phyloP scores from a whole-genome alignment of 352 stramenopile species.

The Phytopythium litorale region DNA sequence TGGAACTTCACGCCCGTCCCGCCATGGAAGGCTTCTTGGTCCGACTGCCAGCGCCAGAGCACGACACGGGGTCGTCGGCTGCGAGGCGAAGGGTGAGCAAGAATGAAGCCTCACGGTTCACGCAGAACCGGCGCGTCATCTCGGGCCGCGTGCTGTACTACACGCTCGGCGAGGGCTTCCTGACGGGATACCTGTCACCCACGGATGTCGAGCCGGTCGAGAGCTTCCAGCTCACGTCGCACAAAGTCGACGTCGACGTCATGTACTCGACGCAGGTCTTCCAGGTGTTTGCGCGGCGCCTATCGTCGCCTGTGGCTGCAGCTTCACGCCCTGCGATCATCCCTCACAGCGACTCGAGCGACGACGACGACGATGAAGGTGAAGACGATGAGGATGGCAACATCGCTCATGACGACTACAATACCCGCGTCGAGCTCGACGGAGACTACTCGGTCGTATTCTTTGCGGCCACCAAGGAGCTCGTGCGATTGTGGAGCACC shows the following conservation, averaged over 20 bases:
- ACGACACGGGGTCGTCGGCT: constrained; percentile 13
- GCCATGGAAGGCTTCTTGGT: constrained; percentile 78
- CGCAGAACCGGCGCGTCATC: constrained; percentile 1
- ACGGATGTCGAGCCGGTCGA: constrained; percentile 37
- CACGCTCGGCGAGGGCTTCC: constrained; percentile 53
- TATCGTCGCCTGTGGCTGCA: not conserved
- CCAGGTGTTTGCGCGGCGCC: constrained; percentile 35
- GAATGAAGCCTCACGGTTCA: constrained; percentile 1
- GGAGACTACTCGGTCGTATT: constrained; percentile 34
- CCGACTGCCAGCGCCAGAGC: constrained; percentile 30
- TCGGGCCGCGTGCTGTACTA: constrained; percentile 52
- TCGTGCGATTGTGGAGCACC: constrained; percentile 44
- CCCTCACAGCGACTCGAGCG: constrained; percentile 16
- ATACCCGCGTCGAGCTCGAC: constrained; percentile 2
- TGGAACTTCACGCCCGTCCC: not conserved
- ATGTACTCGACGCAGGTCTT: constrained; percentile 68
- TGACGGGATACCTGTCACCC: constrained; percentile 44
- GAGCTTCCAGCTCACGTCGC: constrained; percentile 53
- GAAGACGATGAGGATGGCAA: constrained; percentile 9
- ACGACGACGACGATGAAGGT: constrained; percentile 22
- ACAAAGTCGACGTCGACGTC: constrained; percentile 53
- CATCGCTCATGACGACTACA: not conserved
- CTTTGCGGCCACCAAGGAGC: constrained; percentile 44
- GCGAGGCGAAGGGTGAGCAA: not conserved
- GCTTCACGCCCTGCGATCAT: constrained; percentile 9